Base-by-base conservation (phyloP, 1,284 basidiomycete genomes). In the Hypsizygus ulmarius region DNA sequence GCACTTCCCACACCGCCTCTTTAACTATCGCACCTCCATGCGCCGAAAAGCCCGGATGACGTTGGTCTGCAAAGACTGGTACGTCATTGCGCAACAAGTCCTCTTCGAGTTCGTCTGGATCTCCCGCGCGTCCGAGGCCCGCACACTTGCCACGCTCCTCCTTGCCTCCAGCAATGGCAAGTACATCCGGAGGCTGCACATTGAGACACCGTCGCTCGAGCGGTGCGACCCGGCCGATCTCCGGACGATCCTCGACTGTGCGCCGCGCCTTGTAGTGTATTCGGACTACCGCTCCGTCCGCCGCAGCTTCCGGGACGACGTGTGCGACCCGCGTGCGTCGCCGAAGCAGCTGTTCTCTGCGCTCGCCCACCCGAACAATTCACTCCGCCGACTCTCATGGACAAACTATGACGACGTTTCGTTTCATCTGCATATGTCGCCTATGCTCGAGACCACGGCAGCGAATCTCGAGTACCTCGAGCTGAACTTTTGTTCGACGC, bases 91-190 rank as follows among this genome's bases (percentile, higher is more conserved):
- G 9, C 76, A 78, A 51, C 72, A 74, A 38, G 73, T 77, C 37
- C 61, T 87, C 10, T 87, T 76, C 64, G 81, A 86, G 58, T 82
- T 78, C 59, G 72, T 87, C 35, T 85, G 85, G 85, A 79, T 88
- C 54, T 70, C 71, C 43, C 69, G 73, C 33, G 75, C 76, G 4
- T 65, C 69, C 30, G 81, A 87, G 52, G 85, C 82, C 1, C 77
- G 77, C 57, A 61, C 69, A 0, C 66, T 87, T 50, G 74, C 69
- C 30, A 59, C 43, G 11, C 39, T 53, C 21, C 50, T 56, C 5
- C 49, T 52, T 25, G 43, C 42, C 18, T 52, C 57, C 14, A 40
- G 52, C n/a, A 75, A 73, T 36, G 84, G 84, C 9, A 68, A 67
- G 21, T 78, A 73, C 62, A 81, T 88, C 35, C 77, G 77, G 19